These are phyloP conservation scores for Talaromyces pinophilus DNA, from an alignment of 2,329 filamentous ascomycete species.

Conservation along the genomic window DNA sequence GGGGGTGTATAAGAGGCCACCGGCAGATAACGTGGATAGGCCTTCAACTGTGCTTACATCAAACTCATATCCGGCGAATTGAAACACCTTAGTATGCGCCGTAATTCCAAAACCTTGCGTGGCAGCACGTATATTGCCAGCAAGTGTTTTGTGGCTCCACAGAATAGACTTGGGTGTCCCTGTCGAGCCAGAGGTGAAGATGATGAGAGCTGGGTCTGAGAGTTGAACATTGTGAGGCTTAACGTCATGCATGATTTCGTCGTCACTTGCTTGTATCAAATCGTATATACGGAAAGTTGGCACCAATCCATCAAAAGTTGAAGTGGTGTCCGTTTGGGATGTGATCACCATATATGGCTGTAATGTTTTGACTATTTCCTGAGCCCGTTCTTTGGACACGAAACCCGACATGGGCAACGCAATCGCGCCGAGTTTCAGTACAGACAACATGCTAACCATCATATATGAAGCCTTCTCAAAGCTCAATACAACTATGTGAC, in stretches of 20 bases:
- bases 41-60: slow-evolving; percentile 40
- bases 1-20: slow-evolving; percentile 49
- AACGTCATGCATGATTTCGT: background rate
- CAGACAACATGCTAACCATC: slow-evolving; percentile 23
- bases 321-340: background rate
- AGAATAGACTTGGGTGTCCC: slow-evolving; percentile 25
- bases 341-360: slow-evolving; percentile 16
- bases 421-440: slow-evolving; percentile 25
- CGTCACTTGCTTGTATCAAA: background rate
- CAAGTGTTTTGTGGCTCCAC: slow-evolving; percentile 28
- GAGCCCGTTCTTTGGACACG: slow-evolving; percentile 3
- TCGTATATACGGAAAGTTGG: background rate
- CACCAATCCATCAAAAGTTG: background rate
- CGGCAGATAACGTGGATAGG: slow-evolving; percentile 42
- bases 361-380: slow-evolving; percentile 11
- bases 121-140: slow-evolving; percentile 13
- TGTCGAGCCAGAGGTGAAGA: slow-evolving; percentile 28
- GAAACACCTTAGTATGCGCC: slow-evolving; percentile 27
- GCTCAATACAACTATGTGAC: slow-evolving; percentile 31
- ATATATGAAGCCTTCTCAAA: slow-evolving; percentile 26
- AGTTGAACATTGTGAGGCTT: background rate
- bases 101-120: slow-evolving; percentile 22
- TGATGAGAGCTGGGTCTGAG: slow-evolving; percentile 11
- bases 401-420: slow-evolving; percentile 14
- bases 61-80: slow-evolving; percentile 46